A percentile compares a stretch with the other conserved stretches of the same genome.
Evolutionary conservation across 179 eudicot species (phyloP).

Genomic region (Sideroxylon spinosum): DNA sequence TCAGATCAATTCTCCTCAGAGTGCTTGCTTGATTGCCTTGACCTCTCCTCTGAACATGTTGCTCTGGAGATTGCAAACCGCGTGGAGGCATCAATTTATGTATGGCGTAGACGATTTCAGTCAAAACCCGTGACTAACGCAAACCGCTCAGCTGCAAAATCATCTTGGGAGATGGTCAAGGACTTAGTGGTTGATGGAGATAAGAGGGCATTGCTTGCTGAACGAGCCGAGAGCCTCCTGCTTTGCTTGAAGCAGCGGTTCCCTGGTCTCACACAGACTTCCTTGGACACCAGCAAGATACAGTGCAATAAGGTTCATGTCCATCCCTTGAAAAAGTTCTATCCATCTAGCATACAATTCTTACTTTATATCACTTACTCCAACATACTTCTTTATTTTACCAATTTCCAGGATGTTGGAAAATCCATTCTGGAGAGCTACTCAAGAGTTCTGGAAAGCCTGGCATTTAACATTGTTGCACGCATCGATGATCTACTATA

Average conservation of each 20-base stretch:
- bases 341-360: background rate
- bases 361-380: background rate
- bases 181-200: slow-evolving; percentile 75
- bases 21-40: slow-evolving; percentile 77
- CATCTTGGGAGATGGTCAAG: slow-evolving; percentile 81
- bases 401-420: slow-evolving; percentile 53
- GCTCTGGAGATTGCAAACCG: slow-evolving; percentile 87
- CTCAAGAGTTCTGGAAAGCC: slow-evolving; percentile 79
- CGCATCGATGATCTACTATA: slow-evolving; percentile 75
- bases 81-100: slow-evolving; percentile 75
- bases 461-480: slow-evolving; percentile 66
- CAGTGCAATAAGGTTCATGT: slow-evolving; percentile 72
- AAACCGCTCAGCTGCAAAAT: slow-evolving; percentile 48
- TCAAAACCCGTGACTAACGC: slow-evolving; percentile 47
- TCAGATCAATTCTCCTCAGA: slow-evolving; percentile 78
- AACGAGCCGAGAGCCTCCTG: slow-evolving; percentile 75
- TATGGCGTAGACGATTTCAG: slow-evolving; percentile 61
- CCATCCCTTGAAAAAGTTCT: background rate
- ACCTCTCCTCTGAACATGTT: slow-evolving; percentile 62
- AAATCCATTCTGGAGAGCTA: slow-evolving; percentile 79
- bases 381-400: background rate
- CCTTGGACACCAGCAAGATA: slow-evolving; percentile 75
- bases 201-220: slow-evolving; percentile 66
- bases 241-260: slow-evolving; percentile 72
- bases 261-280: slow-evolving; percentile 81